phyloP scores from a whole-genome alignment of 306 rosid genomes.

The Castanospermum australe region DNA sequence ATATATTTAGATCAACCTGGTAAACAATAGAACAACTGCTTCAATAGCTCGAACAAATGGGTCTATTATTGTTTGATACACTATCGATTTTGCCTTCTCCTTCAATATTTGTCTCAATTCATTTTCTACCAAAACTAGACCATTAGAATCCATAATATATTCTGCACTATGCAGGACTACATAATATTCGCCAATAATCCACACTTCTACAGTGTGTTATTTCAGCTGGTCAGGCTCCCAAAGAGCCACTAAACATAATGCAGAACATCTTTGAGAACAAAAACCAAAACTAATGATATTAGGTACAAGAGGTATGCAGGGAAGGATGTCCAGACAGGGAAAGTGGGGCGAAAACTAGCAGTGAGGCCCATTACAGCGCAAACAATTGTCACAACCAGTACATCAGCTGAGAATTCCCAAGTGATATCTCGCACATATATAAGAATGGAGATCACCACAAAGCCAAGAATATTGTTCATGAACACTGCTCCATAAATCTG shows the following conservation, averaged over 20 bases:
- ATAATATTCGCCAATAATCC: background rate
- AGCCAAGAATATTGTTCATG: conserved; percentile 68
- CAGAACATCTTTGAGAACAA: conserved; percentile 43
- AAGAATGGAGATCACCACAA: conserved; percentile 52
- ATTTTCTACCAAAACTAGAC: too few species aligned
- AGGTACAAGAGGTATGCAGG: conserved; percentile 51
- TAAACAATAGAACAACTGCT: too few species aligned
- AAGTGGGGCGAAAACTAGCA: conserved; percentile 38
- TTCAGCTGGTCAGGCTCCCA: background rate
- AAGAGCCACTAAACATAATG: conserved; percentile 36
- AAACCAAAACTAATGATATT: conserved; percentile 45
- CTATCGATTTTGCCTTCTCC: too few species aligned
- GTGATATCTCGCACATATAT: conserved; percentile 50
- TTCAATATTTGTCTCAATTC: too few species aligned
- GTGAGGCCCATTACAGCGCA: conserved; percentile 48
- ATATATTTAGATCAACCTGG: too few species aligned
- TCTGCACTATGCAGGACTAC: background rate
- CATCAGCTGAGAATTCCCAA: conserved; percentile 70
- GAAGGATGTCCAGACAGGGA: conserved; percentile 59
- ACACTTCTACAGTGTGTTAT: background rate
- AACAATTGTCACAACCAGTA: conserved; percentile 53
- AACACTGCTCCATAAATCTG: conserved; percentile 74
- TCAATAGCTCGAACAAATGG: too few species aligned
- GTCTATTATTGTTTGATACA: too few species aligned
- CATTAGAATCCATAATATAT: background rate